Base-by-base conservation (phyloP, 2,329 filamentous ascomycete species). In the Paradendryphiella salina region DNA sequence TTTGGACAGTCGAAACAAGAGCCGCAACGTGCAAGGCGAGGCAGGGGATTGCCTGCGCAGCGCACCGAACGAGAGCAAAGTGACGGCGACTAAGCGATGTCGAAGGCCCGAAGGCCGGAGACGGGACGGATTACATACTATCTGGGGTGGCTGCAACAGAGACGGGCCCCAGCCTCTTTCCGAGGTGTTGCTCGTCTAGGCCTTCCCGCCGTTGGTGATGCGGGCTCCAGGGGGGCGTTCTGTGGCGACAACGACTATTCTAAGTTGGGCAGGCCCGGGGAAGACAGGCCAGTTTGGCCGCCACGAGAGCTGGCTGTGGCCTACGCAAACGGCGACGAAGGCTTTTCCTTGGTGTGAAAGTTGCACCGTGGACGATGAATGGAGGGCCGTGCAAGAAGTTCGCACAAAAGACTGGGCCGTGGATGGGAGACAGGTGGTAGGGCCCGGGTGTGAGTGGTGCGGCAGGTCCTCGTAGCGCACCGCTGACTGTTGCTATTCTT, bases 141-240 rank as follows among this genome's bases (percentile, higher is more conserved):
- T n/a, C 40, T 44, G 44, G 42, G 43, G 49, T 41, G 42, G 28
- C 21, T 42, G 44, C 37, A 47, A 46, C 23, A 42, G 20, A 37
- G 31, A 26, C 48, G 36, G 50, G 20, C 41, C 38, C 47, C 46
- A 46, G 31, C 50, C 46, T 53, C 46, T 31, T 40, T 46, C 51
- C 41, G 42, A 46, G 42, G 50, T 35, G 50, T 35, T 36, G 37
- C 51, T 57, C 57, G 57, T 57, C 56, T 56, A 52, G 52, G 44
- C 47, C 39, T 54, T 50, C 39, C 55, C 57, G 51, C 42, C 35
- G 38, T 44, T 41, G 43, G 56, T 38, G 50, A 43, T 57, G 57
- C 54, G 56, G 51, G 52, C 48, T 49, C 61, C 52, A 57, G 57
- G 59, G 59, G 60, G 57, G 57, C 43, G 41, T 44, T 28, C 18